Percentiles rank a stretch among this genome's conserved stretches.
phyloP scores from a whole-genome alignment of 1,139 yeast species.

The Trichomonascaceae sp. region DNA sequence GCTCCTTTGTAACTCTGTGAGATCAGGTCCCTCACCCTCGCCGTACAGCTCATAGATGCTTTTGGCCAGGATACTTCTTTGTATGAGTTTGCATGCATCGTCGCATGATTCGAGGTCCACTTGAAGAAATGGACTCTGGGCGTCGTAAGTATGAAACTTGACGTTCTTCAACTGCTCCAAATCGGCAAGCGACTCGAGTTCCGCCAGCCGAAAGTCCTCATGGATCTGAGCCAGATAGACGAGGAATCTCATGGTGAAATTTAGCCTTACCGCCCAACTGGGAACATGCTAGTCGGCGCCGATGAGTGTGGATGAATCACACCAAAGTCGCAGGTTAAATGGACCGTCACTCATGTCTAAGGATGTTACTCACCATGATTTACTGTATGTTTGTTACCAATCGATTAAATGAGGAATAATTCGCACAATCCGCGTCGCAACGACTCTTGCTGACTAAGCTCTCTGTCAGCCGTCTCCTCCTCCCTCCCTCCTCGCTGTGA shows the following conservation, averaged over 20 bases:
- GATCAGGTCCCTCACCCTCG: slow-evolving; percentile 41
- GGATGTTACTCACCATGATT: too few relatives aligned
- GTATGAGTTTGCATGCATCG: slow-evolving; percentile 51
- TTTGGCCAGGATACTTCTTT: slow-evolving; percentile 55
- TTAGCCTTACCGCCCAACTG: too few relatives aligned
- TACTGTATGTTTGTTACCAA: too few relatives aligned
- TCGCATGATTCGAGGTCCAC: slow-evolving; percentile 51
- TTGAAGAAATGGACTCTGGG: slow-evolving; percentile 52
- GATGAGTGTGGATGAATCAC: too few relatives aligned
- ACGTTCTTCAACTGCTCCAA: slow-evolving; percentile 36
- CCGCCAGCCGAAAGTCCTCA: slow-evolving; percentile 67
- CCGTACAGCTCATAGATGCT: slow-evolving; percentile 87
- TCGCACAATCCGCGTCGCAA: too few relatives aligned
- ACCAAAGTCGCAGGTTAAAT: too few relatives aligned
- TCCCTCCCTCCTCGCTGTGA: too few relatives aligned
- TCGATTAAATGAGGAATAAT: too few relatives aligned
- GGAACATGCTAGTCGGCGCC: too few relatives aligned
- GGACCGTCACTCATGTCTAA: too few relatives aligned
- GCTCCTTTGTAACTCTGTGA: slow-evolving; percentile 42
- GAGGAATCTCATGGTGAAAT: slow-evolving; percentile 40
- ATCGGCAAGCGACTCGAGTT: slow-evolving; percentile 72
- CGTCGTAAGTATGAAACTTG: slow-evolving; percentile 49
- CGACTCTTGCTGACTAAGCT: too few relatives aligned
- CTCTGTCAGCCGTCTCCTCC: too few relatives aligned
- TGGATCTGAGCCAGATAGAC: slow-evolving; percentile 77